Conservation (phyloP, 2,329 filamentous ascomycete species). For the Epichloe gansuensis region DNA sequence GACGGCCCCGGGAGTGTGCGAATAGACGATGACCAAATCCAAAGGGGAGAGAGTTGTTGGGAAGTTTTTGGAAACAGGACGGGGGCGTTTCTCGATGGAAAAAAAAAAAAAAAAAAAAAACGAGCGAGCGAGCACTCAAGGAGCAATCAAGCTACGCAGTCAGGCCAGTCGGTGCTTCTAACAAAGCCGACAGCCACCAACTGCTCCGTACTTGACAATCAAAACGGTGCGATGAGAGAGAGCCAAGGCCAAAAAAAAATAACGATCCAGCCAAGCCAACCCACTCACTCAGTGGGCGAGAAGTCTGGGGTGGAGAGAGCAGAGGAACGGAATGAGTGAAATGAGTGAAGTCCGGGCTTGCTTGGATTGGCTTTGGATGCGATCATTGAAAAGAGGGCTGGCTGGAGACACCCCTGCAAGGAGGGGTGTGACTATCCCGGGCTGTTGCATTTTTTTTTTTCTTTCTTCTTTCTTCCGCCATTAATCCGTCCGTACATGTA, state of each 20-base stretch:
- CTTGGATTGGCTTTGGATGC: not conserved
- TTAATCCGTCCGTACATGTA: not conserved
- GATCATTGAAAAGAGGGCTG: slow-evolving; percentile 1
- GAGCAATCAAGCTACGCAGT: not conserved
- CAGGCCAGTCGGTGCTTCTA: slow-evolving; percentile 4
- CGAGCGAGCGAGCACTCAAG: not conserved
- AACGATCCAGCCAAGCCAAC: slow-evolving; percentile 1
- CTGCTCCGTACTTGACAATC: not conserved
- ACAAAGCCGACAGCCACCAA: not conserved
- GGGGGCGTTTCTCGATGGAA: not conserved
- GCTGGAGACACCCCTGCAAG: not conserved
- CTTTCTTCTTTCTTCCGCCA: not conserved
- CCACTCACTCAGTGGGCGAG: not conserved
- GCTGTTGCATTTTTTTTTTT: not conserved
- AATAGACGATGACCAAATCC: not conserved
- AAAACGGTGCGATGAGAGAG: slow-evolving; percentile 3
- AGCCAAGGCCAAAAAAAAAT: not conserved
- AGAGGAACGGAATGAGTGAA: slow-evolving; percentile 5
- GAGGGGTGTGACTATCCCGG: not conserved
- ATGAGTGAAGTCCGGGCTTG: not conserved
- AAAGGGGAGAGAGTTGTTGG: not conserved
- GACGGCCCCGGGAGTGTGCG: not conserved
- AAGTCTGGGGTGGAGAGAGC: slow-evolving; percentile 5
- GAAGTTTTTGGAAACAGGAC: too few species aligned
- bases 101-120: not conserved